Evolutionary conservation across 306 rosid species (phyloP), one percentile per base, ranked within the genome.

Genomic region (Acacia crassicarpa): DNA sequence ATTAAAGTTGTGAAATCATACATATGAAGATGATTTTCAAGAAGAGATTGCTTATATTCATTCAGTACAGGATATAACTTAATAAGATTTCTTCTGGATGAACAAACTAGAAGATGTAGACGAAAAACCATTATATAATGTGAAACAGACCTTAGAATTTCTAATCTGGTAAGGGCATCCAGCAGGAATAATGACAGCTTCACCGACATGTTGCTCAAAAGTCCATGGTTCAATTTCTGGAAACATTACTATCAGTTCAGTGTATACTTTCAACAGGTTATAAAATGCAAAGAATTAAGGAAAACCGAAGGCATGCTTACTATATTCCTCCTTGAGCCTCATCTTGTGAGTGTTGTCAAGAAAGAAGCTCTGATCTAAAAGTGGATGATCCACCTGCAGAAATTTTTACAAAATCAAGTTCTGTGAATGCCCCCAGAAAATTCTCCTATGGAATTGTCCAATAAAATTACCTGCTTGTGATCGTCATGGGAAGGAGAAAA

Each of bases 151-250:
- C 99, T 96, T 92, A 49, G 97, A 88, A 89, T 85, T 91, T 80
- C 89, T 90, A 73, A 93, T 96, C 88, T 96, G 99, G 83, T 96
- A 92, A 17, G 99, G 98, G 76, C 98, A 96, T 83, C 99, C 99
- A 72, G 99, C 96, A 13, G 99, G 99, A 85, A 96, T 87, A 77
- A 96, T 90, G 78, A 96, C 97, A 83, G 99, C 99, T 91, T 93
- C 99, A 49, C 99, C 99, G 67, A 88, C 89, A 63, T 66, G 92
- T 87, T 96, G 99, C 91, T 89, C 91, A 79, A 96, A 96, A 71
- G 94, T 89, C 99, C 99, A 96, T 6, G 99, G 99, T 85, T 96
- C 99, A 80, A 96, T 91, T 82, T 91, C 99, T 96, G 86, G 83
- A 27, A 72, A 78, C 77, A 83, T 78, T 35, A 46, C 73, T 22